A percentile compares a stretch with the other conserved stretches of the same genome.
Evolutionary conservation across 805 yeast species (phyloP).

Genomic region (Torulaspora quercuum): DNA sequence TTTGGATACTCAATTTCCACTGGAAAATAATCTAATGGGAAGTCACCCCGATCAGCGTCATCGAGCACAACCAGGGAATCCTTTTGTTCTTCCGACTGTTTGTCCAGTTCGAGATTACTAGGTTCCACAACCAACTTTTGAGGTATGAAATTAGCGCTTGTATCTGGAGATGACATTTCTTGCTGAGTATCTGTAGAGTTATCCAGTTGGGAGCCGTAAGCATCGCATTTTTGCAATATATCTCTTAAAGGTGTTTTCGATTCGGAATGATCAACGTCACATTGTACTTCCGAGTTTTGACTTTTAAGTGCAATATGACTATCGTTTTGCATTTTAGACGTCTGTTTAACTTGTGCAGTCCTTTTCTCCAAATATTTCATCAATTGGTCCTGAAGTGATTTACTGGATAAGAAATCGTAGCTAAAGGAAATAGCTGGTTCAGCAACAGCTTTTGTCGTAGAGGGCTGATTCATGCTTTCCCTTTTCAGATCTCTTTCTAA

Average conservation of each 20-base stretch:
- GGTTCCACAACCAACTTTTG: conserved; percentile 23
- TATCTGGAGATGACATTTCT: conserved; percentile 8
- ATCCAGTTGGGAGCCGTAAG: conserved; percentile 7
- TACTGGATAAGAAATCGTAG: conserved; percentile 48
- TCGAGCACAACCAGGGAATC: conserved; percentile 12
- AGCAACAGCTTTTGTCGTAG: conserved; percentile 67
- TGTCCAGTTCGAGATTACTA: conserved; percentile 14
- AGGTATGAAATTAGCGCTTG: conserved; percentile 14
- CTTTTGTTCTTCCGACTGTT: conserved; percentile 5
- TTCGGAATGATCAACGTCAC: too few species aligned
- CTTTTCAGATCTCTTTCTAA: conserved; percentile 86
- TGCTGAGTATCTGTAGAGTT: conserved; percentile 12
- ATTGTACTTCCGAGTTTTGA: conserved; percentile 9
- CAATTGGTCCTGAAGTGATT: conserved; percentile 55
- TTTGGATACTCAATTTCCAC: conserved; percentile 39
- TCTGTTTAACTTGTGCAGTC: conserved; percentile 16
- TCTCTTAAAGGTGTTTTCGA: conserved; percentile 5
- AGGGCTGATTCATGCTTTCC: conserved; percentile 55
- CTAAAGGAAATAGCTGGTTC: conserved; percentile 81
- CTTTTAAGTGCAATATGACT: conserved; percentile 2
- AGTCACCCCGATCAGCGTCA: conserved; percentile 52
- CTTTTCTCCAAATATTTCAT: conserved; percentile 38
- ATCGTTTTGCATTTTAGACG: neutral
- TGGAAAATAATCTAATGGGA: conserved; percentile 67
- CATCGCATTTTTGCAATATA: conserved; percentile 6